A percentile compares a stretch with the other conserved stretches of the same genome.
These are phyloP conservation scores for Discostella pseudostelligera DNA, from an alignment of 108 stramenopile species.

Conservation along the genomic window DNA sequence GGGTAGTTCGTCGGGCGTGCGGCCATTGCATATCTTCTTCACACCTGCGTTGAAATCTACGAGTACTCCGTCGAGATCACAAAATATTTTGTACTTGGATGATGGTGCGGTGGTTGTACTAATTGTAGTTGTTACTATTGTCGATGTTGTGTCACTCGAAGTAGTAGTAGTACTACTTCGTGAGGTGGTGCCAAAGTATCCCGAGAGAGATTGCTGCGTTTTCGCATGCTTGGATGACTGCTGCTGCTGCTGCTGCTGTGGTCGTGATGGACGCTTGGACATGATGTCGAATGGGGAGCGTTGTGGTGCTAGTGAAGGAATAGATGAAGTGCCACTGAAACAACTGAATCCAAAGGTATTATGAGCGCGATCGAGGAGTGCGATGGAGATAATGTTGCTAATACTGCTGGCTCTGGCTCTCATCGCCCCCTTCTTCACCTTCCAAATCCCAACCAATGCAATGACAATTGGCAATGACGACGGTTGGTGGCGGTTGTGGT, in stretches of 20 bases:
- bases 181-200: slow-evolving; percentile 22
- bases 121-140: too few species aligned
- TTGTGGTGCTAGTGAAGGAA: too few species aligned
- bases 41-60: slow-evolving; percentile 78
- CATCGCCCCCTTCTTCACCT: too few species aligned
- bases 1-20: slow-evolving; percentile 33
- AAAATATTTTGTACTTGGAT: slow-evolving; percentile 61
- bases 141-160: background rate
- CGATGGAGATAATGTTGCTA: background rate
- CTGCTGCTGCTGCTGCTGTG: slow-evolving; percentile 5
- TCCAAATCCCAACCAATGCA: too few species aligned
- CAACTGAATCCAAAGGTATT: background rate
- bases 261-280: background rate
- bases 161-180: background rate
- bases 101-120: background rate
- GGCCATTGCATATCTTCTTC: slow-evolving; percentile 39
- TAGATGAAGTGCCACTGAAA: slow-evolving; percentile 1
- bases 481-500: too few species aligned
- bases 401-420: too few species aligned
- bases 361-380: background rate
- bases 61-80: slow-evolving; percentile 81
- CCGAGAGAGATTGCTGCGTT: slow-evolving; percentile 22
- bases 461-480: too few species aligned
- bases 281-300: background rate
- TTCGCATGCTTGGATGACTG: slow-evolving; percentile 7